Evolutionary conservation across 352 stramenopile species (phyloP).

Genomic region (Phytophthora pseudosyringae): DNA sequence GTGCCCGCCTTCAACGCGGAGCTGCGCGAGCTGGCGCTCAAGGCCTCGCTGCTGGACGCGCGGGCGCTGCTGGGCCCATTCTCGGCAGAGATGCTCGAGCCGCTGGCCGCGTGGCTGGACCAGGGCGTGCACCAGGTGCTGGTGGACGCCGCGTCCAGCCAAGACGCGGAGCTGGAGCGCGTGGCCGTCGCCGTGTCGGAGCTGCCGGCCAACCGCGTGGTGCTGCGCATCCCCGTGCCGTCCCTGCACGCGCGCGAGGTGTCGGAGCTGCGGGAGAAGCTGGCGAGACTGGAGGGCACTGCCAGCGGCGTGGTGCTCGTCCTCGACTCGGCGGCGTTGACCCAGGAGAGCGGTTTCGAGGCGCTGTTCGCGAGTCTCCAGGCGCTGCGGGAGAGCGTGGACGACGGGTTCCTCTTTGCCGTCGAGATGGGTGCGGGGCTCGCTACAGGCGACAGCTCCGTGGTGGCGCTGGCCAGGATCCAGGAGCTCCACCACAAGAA

Average conservation of each 20-base stretch:
- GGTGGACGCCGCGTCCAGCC: conserved; percentile 48
- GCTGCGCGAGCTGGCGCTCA: conserved; percentile 38
- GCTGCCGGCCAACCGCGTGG: conserved; percentile 63
- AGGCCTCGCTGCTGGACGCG: conserved; percentile 50
- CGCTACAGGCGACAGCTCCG: conserved; percentile 9
- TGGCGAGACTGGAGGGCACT: conserved; percentile 42
- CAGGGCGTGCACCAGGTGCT: conserved; percentile 65
- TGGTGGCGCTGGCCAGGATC: conserved; percentile 49
- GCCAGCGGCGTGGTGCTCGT: conserved; percentile 59
- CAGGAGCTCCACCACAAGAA: conserved; percentile 66
- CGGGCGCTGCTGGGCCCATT: conserved; percentile 73
- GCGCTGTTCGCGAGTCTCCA: conserved; percentile 42
- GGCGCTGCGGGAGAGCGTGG: conserved; percentile 44
- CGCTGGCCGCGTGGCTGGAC: conserved; percentile 68
- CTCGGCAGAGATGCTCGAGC: conserved; percentile 56
- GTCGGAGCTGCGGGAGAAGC: conserved; percentile 39
- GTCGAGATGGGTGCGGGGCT: conserved; percentile 46
- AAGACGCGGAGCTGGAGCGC: conserved; percentile 56
- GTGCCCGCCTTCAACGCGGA: conserved; percentile 35
- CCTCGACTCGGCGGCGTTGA: conserved; percentile 29
- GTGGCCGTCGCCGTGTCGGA: conserved; percentile 67
- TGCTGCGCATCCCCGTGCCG: conserved; percentile 60
- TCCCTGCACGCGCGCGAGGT: conserved; percentile 30
- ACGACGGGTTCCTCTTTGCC: conserved; percentile 61
- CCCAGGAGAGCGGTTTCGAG: conserved; percentile 31